Evolutionary conservation across 163 green algal genomes (phyloP), one percentile per base, ranked within the genome.

Genomic region (Scenedesmus sp.): DNA sequence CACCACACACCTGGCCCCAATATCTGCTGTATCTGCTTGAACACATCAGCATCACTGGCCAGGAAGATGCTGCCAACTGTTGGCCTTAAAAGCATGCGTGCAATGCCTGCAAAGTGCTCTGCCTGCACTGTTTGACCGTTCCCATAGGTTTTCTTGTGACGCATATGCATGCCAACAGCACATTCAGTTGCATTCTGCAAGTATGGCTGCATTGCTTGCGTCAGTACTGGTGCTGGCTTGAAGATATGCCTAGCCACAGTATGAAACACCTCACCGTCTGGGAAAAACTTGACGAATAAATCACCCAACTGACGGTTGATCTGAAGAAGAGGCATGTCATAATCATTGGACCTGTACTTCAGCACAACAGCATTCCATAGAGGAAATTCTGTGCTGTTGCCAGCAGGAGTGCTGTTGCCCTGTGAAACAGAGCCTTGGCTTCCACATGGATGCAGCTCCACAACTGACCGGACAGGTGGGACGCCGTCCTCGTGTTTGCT

Each of bases 261-360:
- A 15, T 57, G 20, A 57, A 86, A 91, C 2, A 91, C 73, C 23
- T 91, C 73, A 15, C 87, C 73, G n/a, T 91, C 73, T 34, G 87
- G 87, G n/a, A 91, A 86, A 9, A 91, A 76, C 67, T 46, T 56
- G 0, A 4, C 10, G 26, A 91, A 86, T 3, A 34, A 18, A 3
- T 15, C 55, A 73, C 57, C 2, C 4, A 86, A 15, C 6, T 16
- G 5, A 8, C 4, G 46, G n/a, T 86, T 91, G 56, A 79, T 74
- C 54, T 91, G 73, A 2, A 91, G 34, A 7, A 86, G 23, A 10
- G 87, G 87, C 87, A 91, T 74, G 20, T 86, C 73, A 74, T 91
- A 91, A 74, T 91, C 87, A 8, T 57, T 57, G 82, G 84, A 81
- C 7, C 4, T 64, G 57, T 89, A 81, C 18, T 62, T 34, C 7